Evolutionary conservation across 192 early-diverging fungal genomes (phyloP).

Genomic region (Gigaspora rosea): DNA sequence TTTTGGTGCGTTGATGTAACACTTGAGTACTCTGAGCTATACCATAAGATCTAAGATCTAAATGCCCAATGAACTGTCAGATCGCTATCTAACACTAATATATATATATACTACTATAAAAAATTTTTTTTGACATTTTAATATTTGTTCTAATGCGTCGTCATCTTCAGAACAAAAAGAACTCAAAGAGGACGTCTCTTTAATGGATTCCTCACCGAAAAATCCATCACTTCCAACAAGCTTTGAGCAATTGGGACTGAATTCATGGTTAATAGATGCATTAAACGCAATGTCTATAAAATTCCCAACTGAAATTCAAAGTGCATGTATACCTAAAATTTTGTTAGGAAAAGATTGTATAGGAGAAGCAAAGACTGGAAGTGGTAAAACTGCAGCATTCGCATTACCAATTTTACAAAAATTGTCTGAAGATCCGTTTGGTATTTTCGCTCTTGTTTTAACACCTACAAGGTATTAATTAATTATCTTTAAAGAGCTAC

Average conservation of each 20-base stretch:
- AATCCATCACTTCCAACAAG: too few species aligned
- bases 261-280: constrained; percentile 79
- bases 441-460: constrained; percentile 93
- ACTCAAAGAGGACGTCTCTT: too few species aligned
- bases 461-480: constrained; percentile 81
- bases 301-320: constrained; percentile 91
- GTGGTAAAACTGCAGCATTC: constrained; percentile 98
- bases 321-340: constrained; percentile 79
- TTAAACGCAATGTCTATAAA: constrained; percentile 81
- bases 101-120: too few species aligned
- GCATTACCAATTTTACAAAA: constrained; percentile 95
- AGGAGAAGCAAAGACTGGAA: constrained; percentile 94
- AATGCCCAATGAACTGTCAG: too few species aligned
- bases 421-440: constrained; percentile 94
- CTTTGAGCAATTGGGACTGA: constrained; percentile 78
- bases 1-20: too few species aligned
- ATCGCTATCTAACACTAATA: too few species aligned
- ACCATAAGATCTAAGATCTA: too few species aligned
- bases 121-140: too few species aligned
- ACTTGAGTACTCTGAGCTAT: too few species aligned
- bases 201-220: too few species aligned
- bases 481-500: neutral
- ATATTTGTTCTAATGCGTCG: too few species aligned
- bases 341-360: constrained; percentile 81
- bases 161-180: too few species aligned